phyloP scores from a whole-genome alignment of 768 basidiomycete genomes.

The Naematelia aurantialba region DNA sequence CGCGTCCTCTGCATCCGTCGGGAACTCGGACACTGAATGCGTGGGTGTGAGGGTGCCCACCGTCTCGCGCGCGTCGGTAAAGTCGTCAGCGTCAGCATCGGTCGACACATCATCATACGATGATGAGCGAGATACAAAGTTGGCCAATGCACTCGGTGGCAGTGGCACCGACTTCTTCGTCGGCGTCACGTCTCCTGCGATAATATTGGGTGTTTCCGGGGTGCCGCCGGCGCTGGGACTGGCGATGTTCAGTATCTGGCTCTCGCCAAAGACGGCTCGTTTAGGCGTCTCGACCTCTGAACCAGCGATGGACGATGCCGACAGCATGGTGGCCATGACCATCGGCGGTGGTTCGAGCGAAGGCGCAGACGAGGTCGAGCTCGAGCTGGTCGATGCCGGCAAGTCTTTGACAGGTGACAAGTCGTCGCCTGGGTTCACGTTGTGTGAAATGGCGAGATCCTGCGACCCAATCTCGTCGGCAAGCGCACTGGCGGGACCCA shows the following conservation, averaged over 20 bases:
- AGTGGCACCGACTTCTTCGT: conserved; percentile 26
- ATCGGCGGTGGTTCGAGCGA: conserved; percentile 5
- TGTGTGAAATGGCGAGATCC: conserved; percentile 6
- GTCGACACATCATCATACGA: conserved; percentile 25
- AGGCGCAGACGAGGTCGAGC: conserved; percentile 1
- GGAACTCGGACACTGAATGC: conserved; percentile 64
- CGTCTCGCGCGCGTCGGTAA: conserved; percentile 65
- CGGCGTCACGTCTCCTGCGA: conserved; percentile 29
- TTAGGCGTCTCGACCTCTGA: conserved; percentile 19
- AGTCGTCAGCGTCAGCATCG: conserved; percentile 43
- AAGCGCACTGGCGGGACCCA: conserved; percentile 26
- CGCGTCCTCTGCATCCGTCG: conserved; percentile 51
- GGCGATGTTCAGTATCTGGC: not conserved
- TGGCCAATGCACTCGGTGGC: conserved; percentile 19
- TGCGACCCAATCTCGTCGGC: conserved; percentile 39
- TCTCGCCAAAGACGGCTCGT: conserved; percentile 1
- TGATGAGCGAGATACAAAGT: conserved; percentile 21
- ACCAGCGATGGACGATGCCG: conserved; percentile 11
- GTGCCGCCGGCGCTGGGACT: not conserved
- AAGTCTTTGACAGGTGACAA: conserved; percentile 21
- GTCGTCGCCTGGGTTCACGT: conserved; percentile 36
- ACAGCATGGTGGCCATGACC: conserved; percentile 6
- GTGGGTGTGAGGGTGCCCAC: conserved; percentile 63
- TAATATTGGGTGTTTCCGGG: not conserved
- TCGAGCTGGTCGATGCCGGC: not conserved